Percentiles rank a stretch among this genome's conserved stretches.
phyloP scores from a whole-genome alignment of 768 basidiomycete genomes.

The Russula virescens region DNA sequence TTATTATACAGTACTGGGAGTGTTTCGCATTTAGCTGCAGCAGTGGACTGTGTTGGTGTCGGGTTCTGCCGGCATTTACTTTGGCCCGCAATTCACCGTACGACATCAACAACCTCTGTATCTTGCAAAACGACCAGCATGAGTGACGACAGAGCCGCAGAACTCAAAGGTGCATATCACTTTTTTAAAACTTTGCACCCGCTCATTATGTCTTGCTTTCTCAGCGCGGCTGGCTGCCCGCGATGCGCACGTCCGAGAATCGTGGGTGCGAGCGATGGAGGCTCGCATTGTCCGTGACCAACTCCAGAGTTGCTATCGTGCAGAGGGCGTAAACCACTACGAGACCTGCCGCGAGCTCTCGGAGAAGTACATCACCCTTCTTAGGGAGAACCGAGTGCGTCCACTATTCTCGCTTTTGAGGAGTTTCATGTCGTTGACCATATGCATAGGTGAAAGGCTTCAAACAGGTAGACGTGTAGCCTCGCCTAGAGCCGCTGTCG shows the following conservation, averaged over 20 bases:
- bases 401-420: constrained; percentile 7
- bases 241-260: constrained; percentile 77
- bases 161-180: constrained; percentile 42
- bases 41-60: too few species aligned
- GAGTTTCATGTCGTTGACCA: background rate
- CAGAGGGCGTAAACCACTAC: constrained; percentile 88
- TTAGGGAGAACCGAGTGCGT: constrained; percentile 74
- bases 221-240: constrained; percentile 61
- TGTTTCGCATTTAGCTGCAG: too few species aligned
- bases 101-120: background rate
- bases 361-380: constrained; percentile 74
- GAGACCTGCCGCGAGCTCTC: constrained; percentile 85
- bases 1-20: too few species aligned
- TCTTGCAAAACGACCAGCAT: constrained; percentile 33
- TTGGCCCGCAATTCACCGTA: background rate
- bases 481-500: background rate
- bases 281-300: constrained; percentile 82
- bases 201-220: background rate
- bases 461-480: constrained; percentile 64
- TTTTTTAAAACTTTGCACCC: background rate
- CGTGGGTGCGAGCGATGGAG: constrained; percentile 95
- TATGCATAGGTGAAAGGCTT: constrained; percentile 72
- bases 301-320: constrained; percentile 81
- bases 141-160: constrained; percentile 35
- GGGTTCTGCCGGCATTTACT: background rate